Conservation (phyloP, 176 grass and related monocot species). For the Thalia dealbata region DNA sequence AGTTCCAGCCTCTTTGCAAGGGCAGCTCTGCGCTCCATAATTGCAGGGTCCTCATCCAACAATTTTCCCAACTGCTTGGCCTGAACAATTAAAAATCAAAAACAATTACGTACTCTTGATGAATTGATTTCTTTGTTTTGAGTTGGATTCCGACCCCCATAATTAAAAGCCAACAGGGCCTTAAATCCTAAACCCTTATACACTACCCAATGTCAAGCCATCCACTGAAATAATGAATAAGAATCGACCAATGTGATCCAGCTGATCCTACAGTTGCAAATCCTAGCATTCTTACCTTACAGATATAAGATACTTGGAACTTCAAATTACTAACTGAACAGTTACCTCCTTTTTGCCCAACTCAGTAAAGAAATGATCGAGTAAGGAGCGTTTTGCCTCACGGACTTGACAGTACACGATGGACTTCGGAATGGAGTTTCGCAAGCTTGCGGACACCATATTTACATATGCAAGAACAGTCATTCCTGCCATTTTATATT, state of each 20-base stretch:
- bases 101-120: not conserved
- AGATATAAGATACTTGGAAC: not conserved
- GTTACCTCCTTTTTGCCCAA: constrained; percentile 16
- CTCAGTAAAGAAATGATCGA: constrained; percentile 18
- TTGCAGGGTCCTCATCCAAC: constrained; percentile 21
- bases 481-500: constrained; percentile 1
- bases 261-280: too few species aligned
- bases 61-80: constrained; percentile 9
- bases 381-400: constrained; percentile 15
- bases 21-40: constrained; percentile 20
- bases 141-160: too few species aligned
- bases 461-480: constrained; percentile 16
- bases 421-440: constrained; percentile 19
- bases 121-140: too few species aligned
- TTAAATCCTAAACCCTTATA: too few species aligned
- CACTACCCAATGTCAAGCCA: too few species aligned
- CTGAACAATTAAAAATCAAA: not conserved
- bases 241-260: too few species aligned
- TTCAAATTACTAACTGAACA: not conserved
- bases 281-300: too few species aligned
- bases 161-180: too few species aligned
- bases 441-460: constrained; percentile 14
- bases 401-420: constrained; percentile 17
- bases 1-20: constrained; percentile 19
- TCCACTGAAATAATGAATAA: too few species aligned